Conservation (phyloP, 495 filamentous ascomycete genomes). For the Xylaria castorea region DNA sequence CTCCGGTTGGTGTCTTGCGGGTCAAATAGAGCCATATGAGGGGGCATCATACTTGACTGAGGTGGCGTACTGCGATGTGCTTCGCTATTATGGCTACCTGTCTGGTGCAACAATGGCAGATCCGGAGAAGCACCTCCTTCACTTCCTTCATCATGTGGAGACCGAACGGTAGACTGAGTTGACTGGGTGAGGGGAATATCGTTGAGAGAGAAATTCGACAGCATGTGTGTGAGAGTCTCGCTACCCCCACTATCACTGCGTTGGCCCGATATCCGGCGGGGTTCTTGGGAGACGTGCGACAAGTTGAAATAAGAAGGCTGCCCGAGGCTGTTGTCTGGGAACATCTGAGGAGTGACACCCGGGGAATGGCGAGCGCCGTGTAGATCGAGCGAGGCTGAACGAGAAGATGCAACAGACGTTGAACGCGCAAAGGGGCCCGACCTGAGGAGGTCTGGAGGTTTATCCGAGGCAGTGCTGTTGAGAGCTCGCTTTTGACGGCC, state of each 20-base stretch:
- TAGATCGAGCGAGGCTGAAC: slow-evolving; percentile 95
- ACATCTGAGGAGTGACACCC: slow-evolving; percentile 83
- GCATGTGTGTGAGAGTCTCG: slow-evolving; percentile 83
- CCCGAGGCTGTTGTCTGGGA: slow-evolving; percentile 70
- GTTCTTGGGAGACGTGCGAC: slow-evolving; percentile 70
- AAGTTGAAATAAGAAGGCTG: slow-evolving; percentile 96
- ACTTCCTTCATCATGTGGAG: slow-evolving; percentile 57
- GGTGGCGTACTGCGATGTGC: slow-evolving; percentile 63
- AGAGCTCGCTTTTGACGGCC: slow-evolving; percentile 93
- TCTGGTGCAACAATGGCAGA: slow-evolving; percentile 66
- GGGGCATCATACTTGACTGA: slow-evolving; percentile 83
- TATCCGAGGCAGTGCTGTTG: slow-evolving; percentile 76
- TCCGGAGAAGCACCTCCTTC: slow-evolving; percentile 71
- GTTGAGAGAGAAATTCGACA: slow-evolving; percentile 80
- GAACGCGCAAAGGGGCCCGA: slow-evolving; percentile 88
- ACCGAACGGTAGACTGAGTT: slow-evolving; percentile 60
- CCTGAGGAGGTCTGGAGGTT: slow-evolving; percentile 88
- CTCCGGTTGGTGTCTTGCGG: slow-evolving; percentile 90
- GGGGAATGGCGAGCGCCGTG: slow-evolving; percentile 77
- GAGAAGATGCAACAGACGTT: slow-evolving; percentile 85
- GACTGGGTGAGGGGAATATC: slow-evolving; percentile 56
- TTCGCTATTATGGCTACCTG: slow-evolving; percentile 61
- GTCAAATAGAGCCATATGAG: slow-evolving; percentile 94
- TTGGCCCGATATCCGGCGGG: slow-evolving; percentile 81
- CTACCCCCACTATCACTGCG: slow-evolving; percentile 92